These are phyloP conservation scores for Begonia fuchsioides DNA, from an alignment of 306 rosid species.

Conservation along the genomic window DNA sequence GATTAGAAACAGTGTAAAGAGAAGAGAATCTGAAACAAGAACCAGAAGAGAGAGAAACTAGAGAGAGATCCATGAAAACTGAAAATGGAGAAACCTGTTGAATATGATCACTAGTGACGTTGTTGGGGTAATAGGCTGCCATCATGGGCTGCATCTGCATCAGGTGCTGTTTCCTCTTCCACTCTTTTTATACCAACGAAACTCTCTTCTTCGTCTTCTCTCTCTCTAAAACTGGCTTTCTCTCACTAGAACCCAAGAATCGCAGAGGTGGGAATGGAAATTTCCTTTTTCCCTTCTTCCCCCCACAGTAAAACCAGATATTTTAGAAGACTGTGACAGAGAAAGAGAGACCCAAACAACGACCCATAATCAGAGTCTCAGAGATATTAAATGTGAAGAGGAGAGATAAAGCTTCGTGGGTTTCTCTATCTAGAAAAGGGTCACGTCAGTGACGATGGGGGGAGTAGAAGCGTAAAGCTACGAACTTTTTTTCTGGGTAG, in stretches of 20 bases:
- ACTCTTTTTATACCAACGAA: background rate
- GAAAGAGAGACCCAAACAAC: no score
- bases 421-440: constrained; percentile 5
- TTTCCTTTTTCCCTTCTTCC: no score
- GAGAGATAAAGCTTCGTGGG: no score
- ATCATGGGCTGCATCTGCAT: constrained; percentile 99
- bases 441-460: constrained; percentile 46
- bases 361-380: no score
- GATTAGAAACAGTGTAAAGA: no score
- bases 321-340: no score
- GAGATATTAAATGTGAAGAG: no score
- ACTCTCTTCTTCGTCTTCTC: constrained; percentile 4
- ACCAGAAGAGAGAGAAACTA: background rate
- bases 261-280: no score
- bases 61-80: background rate
- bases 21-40: background rate
- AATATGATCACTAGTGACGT: constrained; percentile 98
- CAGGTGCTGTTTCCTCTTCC: constrained; percentile 97
- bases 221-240: constrained; percentile 4
- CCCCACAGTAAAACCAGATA: no score
- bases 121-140: constrained; percentile 97
- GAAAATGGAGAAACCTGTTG: constrained; percentile 56
- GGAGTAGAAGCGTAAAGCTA: constrained; percentile 6
- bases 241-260: constrained; percentile 7
- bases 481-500: background rate